Evolutionary conservation across 2,329 filamentous ascomycete genomes (phyloP).

Genomic region (Colletotrichum camelliae): DNA sequence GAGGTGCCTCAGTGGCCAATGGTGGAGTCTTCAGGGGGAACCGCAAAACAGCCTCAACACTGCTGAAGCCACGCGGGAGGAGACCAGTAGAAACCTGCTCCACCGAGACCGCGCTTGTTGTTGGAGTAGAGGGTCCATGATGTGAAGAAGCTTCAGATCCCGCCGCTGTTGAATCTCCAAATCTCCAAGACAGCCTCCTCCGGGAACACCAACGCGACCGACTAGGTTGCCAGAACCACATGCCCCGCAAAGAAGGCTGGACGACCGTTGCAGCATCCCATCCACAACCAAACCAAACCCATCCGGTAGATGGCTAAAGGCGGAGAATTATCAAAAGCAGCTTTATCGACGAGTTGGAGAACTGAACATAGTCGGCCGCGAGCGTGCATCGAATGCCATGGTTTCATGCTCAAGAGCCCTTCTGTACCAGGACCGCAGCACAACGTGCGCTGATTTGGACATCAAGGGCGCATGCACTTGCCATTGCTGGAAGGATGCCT

Average conservation of each 20-base stretch:
- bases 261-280: constrained; percentile 11
- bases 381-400: neutral
- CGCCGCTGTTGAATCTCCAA: constrained; percentile 18
- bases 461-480: constrained; percentile 6
- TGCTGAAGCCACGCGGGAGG: constrained; percentile 19
- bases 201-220: constrained; percentile 5
- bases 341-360: neutral
- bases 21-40: constrained; percentile 17
- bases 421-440: neutral
- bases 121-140: constrained; percentile 17
- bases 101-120: constrained; percentile 18
- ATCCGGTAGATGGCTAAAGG: neutral
- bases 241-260: constrained; percentile 23
- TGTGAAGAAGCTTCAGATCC: constrained; percentile 17
- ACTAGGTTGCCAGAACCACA: constrained; percentile 16
- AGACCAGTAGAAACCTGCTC: constrained; percentile 1
- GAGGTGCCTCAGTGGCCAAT: neutral
- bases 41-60: constrained; percentile 21
- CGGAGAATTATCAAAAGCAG: neutral
- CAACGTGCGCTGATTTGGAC: neutral
- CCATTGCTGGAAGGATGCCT: neutral
- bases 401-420: neutral
- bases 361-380: neutral
- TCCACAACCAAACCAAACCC: constrained; percentile 1
- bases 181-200: constrained; percentile 11